These are phyloP conservation scores for Vaucheria bursata DNA, from an alignment of 352 stramenopile species.

Conservation along the genomic window DNA sequence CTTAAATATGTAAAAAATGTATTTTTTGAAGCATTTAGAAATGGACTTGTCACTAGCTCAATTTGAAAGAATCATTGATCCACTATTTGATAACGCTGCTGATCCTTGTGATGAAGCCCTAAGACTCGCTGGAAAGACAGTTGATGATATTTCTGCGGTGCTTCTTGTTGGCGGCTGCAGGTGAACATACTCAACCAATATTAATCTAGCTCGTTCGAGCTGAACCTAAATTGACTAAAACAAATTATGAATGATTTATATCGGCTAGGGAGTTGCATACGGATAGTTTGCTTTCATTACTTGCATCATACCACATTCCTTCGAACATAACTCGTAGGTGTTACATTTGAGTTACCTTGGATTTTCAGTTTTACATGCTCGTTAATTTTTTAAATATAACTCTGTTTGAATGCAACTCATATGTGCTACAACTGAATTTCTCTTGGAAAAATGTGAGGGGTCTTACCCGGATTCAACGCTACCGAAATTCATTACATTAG, in stretches of 20 bases:
- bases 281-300: not conserved
- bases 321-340: not conserved
- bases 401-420: too few species aligned
- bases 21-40: constrained; percentile 13
- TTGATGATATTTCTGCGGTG: not conserved
- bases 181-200: too few species aligned
- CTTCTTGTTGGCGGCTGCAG: constrained; percentile 13
- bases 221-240: too few species aligned
- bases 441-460: too few species aligned
- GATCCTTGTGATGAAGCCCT: not conserved
- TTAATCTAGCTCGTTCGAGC: too few species aligned
- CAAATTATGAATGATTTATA: too few species aligned
- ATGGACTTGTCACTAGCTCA: constrained; percentile 1
- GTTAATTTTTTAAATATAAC: too few species aligned
- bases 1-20: too few species aligned
- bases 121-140: not conserved
- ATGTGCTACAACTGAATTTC: too few species aligned
- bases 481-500: too few species aligned
- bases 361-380: not conserved
- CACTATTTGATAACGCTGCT: not conserved
- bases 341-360: not conserved
- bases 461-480: too few species aligned
- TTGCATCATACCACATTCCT: not conserved
- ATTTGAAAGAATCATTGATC: not conserved
- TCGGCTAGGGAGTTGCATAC: not conserved